These are phyloP conservation scores for Pythium insidiosum DNA, from an alignment of 352 stramenopile species.

Conservation along the genomic window DNA sequence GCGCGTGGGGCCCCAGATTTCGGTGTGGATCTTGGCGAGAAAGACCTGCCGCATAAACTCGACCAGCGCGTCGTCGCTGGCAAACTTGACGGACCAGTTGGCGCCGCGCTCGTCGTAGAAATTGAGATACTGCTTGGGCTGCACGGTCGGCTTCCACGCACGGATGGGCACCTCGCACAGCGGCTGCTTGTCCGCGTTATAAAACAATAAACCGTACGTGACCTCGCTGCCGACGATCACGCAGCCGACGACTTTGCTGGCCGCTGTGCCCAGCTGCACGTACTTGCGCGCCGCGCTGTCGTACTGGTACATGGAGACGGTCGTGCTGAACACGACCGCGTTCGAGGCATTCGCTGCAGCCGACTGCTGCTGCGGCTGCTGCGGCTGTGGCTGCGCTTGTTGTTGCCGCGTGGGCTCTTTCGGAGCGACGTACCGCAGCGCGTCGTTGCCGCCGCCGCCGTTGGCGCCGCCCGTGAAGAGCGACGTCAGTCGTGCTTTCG, in stretches of 20 bases:
- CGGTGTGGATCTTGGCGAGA: constrained; percentile 68
- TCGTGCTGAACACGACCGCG: constrained; percentile 51
- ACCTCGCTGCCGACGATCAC: constrained; percentile 61
- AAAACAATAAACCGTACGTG: constrained; percentile 68
- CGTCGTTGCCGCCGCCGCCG: constrained; percentile 39
- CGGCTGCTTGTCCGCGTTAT: constrained; percentile 62
- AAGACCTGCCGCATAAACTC: constrained; percentile 70
- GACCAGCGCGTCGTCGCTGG: constrained; percentile 40
- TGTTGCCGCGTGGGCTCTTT: constrained; percentile 39
- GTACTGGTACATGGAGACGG: constrained; percentile 73
- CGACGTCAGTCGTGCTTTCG: constrained; percentile 38
- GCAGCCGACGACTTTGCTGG: constrained; percentile 46
- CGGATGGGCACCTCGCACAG: constrained; percentile 48
- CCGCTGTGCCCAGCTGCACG: constrained; percentile 33
- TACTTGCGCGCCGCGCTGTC: constrained; percentile 48
- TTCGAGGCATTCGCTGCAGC: constrained; percentile 12
- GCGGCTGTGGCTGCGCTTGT: constrained; percentile 13
- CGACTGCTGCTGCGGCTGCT: constrained; percentile 8
- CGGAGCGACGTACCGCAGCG: constrained; percentile 58
- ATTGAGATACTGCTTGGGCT: constrained; percentile 77
- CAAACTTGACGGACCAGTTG: constrained; percentile 78
- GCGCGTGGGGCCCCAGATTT: constrained; percentile 46
- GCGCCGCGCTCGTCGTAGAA: constrained; percentile 65
- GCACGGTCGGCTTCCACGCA: constrained; percentile 52
- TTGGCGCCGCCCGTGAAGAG: constrained; percentile 30